Percentiles rank a stretch among this genome's conserved stretches.
These are phyloP conservation scores for Epichloe hybrida DNA, from an alignment of 2,329 filamentous ascomycete species.

Conservation along the genomic window DNA sequence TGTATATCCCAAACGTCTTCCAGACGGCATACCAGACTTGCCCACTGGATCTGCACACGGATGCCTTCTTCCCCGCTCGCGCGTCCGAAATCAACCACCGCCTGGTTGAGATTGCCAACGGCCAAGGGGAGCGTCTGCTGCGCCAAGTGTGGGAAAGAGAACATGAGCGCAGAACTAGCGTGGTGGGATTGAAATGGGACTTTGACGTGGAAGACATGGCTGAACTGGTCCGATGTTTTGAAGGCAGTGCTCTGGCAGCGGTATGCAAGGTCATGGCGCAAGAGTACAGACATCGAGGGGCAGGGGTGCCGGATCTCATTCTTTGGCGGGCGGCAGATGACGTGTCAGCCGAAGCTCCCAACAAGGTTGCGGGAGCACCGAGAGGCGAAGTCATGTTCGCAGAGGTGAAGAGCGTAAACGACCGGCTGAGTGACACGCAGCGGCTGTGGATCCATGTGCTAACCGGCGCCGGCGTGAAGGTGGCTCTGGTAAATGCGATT, in stretches of 20 bases:
- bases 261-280: conserved; percentile 92
- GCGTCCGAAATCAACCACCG: conserved; percentile 80
- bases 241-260: conserved; percentile 64
- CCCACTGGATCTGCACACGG: conserved; percentile 82
- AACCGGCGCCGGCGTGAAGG: conserved; percentile 67
- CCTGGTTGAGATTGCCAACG: conserved; percentile 77
- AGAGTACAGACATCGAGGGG: conserved; percentile 81
- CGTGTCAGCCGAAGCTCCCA: neutral
- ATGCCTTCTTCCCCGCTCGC: conserved; percentile 79
- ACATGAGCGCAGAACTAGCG: conserved; percentile 59
- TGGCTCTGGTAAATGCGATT: conserved; percentile 63
- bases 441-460: conserved; percentile 94
- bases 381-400: conserved; percentile 58
- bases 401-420: conserved; percentile 75
- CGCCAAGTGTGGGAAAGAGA: conserved; percentile 55
- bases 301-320: conserved; percentile 74
- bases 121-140: conserved; percentile 54
- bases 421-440: conserved; percentile 90
- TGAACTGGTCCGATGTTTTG: conserved; percentile 67
- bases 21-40: conserved; percentile 92
- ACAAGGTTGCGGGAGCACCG: conserved; percentile 18
- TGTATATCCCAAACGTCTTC: conserved; percentile 92
- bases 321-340: conserved; percentile 50
- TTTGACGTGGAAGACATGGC: conserved; percentile 67
- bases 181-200: conserved; percentile 87